A percentile compares a stretch with the other conserved stretches of the same genome.
phyloP scores from a whole-genome alignment of 2,329 filamentous ascomycete species.

The Graphilbum ipis-grandicollis region DNA sequence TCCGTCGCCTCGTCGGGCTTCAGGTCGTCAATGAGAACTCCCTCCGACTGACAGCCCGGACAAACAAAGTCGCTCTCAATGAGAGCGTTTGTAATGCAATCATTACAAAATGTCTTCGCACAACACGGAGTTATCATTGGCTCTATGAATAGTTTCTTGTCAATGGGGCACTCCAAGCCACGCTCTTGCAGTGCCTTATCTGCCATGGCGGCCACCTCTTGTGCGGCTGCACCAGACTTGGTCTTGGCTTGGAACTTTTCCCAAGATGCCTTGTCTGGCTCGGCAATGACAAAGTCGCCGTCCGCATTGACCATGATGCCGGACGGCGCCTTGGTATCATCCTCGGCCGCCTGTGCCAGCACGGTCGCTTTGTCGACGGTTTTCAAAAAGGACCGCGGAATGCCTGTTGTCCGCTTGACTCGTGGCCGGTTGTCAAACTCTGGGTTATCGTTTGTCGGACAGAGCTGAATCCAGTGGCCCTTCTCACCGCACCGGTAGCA shows the following conservation, averaged over 20 bases:
- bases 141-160: slow-evolving; percentile 96
- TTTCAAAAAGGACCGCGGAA: slow-evolving; percentile 86
- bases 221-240: slow-evolving; percentile 67
- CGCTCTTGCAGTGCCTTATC: slow-evolving; percentile 78
- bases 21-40: slow-evolving; percentile 84
- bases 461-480: slow-evolving; percentile 98
- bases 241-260: slow-evolving; percentile 92
- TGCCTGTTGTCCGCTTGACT: slow-evolving; percentile 92
- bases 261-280: slow-evolving; percentile 91
- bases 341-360: slow-evolving; percentile 54
- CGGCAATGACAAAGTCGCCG: slow-evolving; percentile 91
- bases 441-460: slow-evolving; percentile 95
- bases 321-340: slow-evolving; percentile 64
- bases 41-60: slow-evolving; percentile 77
- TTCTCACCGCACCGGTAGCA: slow-evolving; percentile 95
- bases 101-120: slow-evolving; percentile 95
- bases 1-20: slow-evolving; percentile 63
- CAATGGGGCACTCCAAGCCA: slow-evolving; percentile 84
- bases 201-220: slow-evolving; percentile 58
- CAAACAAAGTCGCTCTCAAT: slow-evolving; percentile 97
- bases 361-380: slow-evolving; percentile 83
- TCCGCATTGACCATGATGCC: slow-evolving; percentile 97
- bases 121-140: slow-evolving; percentile 99
- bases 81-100: slow-evolving; percentile 97
- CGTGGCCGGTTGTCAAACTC: slow-evolving; percentile 86